Percentiles rank a stretch among this genome's conserved stretches.
These are phyloP conservation scores for Teratosphaeria gauchensis DNA, from an alignment of 2,329 filamentous ascomycete species.

Conservation along the genomic window DNA sequence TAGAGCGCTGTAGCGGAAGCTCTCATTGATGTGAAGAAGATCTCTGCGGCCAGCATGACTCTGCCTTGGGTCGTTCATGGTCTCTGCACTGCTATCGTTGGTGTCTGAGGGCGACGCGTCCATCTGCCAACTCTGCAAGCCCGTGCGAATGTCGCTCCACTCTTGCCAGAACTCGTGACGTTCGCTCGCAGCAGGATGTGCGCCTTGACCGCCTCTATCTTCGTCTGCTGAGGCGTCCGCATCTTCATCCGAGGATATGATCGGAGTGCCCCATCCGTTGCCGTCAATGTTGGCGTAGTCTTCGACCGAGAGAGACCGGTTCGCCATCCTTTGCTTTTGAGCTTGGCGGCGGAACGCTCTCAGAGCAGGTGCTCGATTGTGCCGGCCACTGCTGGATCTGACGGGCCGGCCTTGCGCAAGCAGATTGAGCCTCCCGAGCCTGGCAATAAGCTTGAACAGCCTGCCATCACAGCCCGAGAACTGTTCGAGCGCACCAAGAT, in stretches of 20 bases:
- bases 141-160: slow-evolving; percentile 69
- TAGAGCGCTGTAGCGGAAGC: slow-evolving; percentile 80
- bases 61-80: slow-evolving; percentile 11
- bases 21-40: slow-evolving; percentile 73
- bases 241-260: slow-evolving; percentile 32
- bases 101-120: slow-evolving; percentile 28
- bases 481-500: slow-evolving; percentile 70
- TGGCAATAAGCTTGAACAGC: slow-evolving; percentile 76
- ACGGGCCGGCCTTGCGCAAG: slow-evolving; percentile 59
- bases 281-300: slow-evolving; percentile 55
- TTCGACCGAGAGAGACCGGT: slow-evolving; percentile 18
- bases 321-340: slow-evolving; percentile 2
- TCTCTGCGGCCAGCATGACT: slow-evolving; percentile 48
- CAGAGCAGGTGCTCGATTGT: background rate
- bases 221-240: slow-evolving; percentile 18
- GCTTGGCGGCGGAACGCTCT: slow-evolving; percentile 8
- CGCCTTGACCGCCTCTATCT: background rate
- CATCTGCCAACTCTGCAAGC: slow-evolving; percentile 75
- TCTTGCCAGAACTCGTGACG: slow-evolving; percentile 64
- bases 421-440: slow-evolving; percentile 74
- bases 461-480: slow-evolving; percentile 77
- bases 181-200: slow-evolving; percentile 20
- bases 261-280: slow-evolving; percentile 50
- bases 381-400: slow-evolving; percentile 10
- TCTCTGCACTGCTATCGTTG: background rate